Conservation (phyloP, 2,329 filamentous ascomycete genomes). For the Penicillium sp. region DNA sequence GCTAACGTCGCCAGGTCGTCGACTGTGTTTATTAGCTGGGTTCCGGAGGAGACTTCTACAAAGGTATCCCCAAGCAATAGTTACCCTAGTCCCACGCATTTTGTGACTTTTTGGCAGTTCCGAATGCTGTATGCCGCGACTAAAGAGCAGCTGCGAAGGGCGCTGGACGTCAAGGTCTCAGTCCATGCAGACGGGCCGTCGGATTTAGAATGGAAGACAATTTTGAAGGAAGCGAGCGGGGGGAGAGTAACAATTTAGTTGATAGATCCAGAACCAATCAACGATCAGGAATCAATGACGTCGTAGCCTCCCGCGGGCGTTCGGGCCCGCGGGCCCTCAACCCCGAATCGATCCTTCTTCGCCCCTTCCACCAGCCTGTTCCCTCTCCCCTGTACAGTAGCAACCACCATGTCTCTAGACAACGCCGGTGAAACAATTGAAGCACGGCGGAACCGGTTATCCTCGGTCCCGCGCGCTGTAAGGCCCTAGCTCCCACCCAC, state of each 20-base stretch:
- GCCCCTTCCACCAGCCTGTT: no score
- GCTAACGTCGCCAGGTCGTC: background rate
- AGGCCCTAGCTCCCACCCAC: background rate
- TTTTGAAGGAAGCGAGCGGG: conserved; percentile 20
- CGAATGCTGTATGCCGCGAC: conserved; percentile 23
- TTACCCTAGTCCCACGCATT: no score
- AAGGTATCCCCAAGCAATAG: conserved; percentile 1
- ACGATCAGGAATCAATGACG: no score
- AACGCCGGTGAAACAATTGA: no score
- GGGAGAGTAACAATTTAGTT: background rate
- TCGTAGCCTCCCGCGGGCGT: no score
- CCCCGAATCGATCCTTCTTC: no score
- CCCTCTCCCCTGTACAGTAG: no score
- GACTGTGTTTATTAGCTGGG: conserved; percentile 23
- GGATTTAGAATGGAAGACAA: conserved; percentile 21
- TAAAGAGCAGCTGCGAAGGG: conserved; percentile 21
- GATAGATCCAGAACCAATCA: no score
- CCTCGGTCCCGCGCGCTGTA: no score
- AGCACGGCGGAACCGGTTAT: no score
- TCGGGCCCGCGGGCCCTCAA: no score
- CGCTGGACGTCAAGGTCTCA: conserved; percentile 19
- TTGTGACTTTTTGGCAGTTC: background rate
- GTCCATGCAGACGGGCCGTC: conserved; percentile 17
- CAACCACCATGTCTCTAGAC: no score
- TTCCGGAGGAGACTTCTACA: conserved; percentile 17